A percentile compares a stretch with the other conserved stretches of the same genome.
phyloP scores from a whole-genome alignment of 306 rosid genomes.

The Cucumis hystrix region DNA sequence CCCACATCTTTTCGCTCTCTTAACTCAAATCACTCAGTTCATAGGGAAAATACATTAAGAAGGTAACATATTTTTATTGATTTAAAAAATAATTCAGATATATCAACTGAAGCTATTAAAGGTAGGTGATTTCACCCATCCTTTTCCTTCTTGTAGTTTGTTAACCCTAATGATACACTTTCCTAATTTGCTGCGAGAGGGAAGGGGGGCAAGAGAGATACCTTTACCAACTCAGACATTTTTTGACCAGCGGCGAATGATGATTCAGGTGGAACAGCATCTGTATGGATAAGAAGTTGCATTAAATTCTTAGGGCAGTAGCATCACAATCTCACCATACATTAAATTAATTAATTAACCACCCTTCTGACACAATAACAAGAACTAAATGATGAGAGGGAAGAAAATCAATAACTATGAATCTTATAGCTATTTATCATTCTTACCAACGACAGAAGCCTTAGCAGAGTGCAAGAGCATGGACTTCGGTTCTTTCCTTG shows the following conservation, averaged over 20 bases:
- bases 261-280: constrained; percentile 41
- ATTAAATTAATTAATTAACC: neutral
- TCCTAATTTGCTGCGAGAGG: neutral
- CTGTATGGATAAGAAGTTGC: constrained; percentile 24
- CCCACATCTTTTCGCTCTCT: neutral
- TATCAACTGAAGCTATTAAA: neutral
- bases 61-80: neutral
- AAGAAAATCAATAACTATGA: neutral
- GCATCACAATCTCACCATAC: neutral
- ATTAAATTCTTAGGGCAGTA: neutral
- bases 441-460: constrained; percentile 39
- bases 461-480: constrained; percentile 41
- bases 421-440: neutral
- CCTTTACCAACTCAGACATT: constrained; percentile 88
- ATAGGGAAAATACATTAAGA: neutral
- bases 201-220: constrained; percentile 19
- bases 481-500: constrained; percentile 55
- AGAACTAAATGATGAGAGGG: neutral
- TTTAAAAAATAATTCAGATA: neutral
- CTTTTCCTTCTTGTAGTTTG: neutral
- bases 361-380: neutral
- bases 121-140: neutral
- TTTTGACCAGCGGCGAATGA: constrained; percentile 66
- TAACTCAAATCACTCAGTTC: neutral
- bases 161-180: neutral